Conservation (phyloP, 1,284 basidiomycete species). For the Exobasidium cylindrosporum region DNA sequence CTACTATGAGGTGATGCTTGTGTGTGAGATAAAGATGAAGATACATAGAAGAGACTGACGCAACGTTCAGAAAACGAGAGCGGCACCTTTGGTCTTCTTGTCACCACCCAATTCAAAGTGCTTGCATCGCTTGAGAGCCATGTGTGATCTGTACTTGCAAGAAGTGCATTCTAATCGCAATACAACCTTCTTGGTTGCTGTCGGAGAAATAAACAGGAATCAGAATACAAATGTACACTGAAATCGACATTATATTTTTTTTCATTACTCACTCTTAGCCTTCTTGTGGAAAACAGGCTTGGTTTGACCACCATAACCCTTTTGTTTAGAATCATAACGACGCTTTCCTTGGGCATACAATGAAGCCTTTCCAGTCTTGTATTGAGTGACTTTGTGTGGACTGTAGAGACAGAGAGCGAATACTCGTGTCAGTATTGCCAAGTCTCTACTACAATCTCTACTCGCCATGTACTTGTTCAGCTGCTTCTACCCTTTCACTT, state of each 20-base stretch:
- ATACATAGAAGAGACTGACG: neutral
- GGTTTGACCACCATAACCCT: slow-evolving; percentile 99
- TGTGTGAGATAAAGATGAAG: too few relatives aligned
- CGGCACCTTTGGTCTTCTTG: slow-evolving; percentile 98
- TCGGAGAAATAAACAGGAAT: slow-evolving; percentile 12
- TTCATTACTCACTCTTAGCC: slow-evolving; percentile 57
- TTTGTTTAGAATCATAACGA: slow-evolving; percentile 95
- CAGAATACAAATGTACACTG: too few relatives aligned
- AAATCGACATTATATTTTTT: too few relatives aligned
- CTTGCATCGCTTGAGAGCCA: slow-evolving; percentile 97
- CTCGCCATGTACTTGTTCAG: neutral
- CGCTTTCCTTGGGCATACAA: slow-evolving; percentile 89
- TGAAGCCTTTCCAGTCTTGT: slow-evolving; percentile 57
- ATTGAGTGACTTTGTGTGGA: slow-evolving; percentile 56
- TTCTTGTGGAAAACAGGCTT: slow-evolving; percentile 99
- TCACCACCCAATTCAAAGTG: slow-evolving; percentile 99
- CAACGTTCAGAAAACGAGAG: slow-evolving; percentile 8
- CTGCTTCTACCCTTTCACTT: slow-evolving; percentile 3
- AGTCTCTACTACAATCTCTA: neutral
- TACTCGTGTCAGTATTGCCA: neutral
- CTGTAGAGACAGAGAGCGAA: slow-evolving; percentile 19
- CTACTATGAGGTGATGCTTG: too few relatives aligned
- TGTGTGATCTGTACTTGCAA: slow-evolving; percentile 81
- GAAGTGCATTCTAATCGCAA: slow-evolving; percentile 94
- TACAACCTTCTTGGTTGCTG: slow-evolving; percentile 94